Percentiles rank a stretch among this genome's conserved stretches.
phyloP scores from a whole-genome alignment of 2,329 filamentous ascomycete genomes.

The Penicillium nordicum region DNA sequence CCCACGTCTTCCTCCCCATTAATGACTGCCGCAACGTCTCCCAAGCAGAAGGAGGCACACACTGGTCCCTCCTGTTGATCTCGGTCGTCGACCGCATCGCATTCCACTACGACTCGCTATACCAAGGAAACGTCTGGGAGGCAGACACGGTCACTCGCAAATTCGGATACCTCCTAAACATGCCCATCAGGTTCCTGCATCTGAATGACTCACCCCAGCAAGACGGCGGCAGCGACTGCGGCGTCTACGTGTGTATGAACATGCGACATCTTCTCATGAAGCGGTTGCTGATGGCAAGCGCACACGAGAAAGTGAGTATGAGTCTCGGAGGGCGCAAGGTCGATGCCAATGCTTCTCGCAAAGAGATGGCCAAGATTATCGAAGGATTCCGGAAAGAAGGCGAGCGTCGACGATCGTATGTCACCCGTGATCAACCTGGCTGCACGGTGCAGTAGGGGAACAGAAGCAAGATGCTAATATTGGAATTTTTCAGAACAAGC shows the following conservation, averaged over 20 bases:
- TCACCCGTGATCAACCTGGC: conserved; percentile 21
- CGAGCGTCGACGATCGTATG: conserved; percentile 76
- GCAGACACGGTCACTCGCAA: conserved; percentile 67
- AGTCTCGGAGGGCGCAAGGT: conserved; percentile 82
- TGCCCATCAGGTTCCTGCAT: conserved; percentile 68
- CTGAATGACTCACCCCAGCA: conserved; percentile 85
- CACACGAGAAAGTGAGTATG: conserved; percentile 87
- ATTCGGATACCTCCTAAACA: conserved; percentile 65
- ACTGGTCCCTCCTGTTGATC: conserved; percentile 92
- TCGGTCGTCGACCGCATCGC: conserved; percentile 83
- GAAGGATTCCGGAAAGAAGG: conserved; percentile 83
- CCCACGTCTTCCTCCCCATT: conserved; percentile 92
- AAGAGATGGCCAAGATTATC: conserved; percentile 88
- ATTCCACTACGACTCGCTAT: conserved; percentile 93
- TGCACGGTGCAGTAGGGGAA: not conserved
- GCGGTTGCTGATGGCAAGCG: conserved; percentile 72
- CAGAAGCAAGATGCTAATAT: not conserved
- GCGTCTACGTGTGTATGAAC: conserved; percentile 89
- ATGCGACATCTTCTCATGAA: conserved; percentile 93
- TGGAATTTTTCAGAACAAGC: conserved; percentile 13
- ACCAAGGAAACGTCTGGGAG: conserved; percentile 69
- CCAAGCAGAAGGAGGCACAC: conserved; percentile 81
- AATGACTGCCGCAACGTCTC: conserved; percentile 79
- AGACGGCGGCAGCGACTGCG: conserved; percentile 88
- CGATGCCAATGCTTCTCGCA: conserved; percentile 73